These are phyloP conservation scores for Periconia sp. DNA, from an alignment of 2,329 filamentous ascomycete species.

Conservation along the genomic window DNA sequence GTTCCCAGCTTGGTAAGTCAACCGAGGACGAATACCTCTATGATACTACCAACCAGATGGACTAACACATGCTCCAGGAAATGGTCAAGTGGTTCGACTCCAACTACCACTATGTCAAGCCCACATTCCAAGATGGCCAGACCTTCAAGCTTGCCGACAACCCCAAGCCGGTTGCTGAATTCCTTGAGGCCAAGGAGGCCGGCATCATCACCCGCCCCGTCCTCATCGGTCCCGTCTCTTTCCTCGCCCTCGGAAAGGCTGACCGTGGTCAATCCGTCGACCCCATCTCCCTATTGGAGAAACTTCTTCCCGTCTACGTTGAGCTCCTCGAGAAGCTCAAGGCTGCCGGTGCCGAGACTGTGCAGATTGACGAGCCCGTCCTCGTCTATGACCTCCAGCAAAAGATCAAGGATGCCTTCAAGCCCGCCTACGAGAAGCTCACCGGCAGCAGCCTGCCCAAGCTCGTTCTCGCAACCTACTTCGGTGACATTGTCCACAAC, in stretches of 20 bases:
- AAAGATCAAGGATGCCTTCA: slow-evolving; percentile 95
- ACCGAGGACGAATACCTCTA: background rate
- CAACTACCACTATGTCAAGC: slow-evolving; percentile 99
- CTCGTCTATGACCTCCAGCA: slow-evolving; percentile 90
- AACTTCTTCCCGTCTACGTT: slow-evolving; percentile 92
- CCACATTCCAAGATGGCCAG: slow-evolving; percentile 95
- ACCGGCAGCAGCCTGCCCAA: slow-evolving; percentile 79
- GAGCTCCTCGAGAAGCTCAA: slow-evolving; percentile 93
- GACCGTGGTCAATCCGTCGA: slow-evolving; percentile 92
- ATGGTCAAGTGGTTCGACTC: slow-evolving; percentile 99
- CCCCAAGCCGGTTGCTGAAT: slow-evolving; percentile 93
- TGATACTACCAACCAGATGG: slow-evolving; percentile 13
- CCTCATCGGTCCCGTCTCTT: slow-evolving; percentile 92
- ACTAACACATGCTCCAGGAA: slow-evolving; percentile 57
- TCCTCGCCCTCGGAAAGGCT: slow-evolving; percentile 96
- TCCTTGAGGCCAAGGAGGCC: slow-evolving; percentile 96
- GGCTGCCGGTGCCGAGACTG: slow-evolving; percentile 90
- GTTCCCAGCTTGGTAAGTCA: slow-evolving; percentile 73
- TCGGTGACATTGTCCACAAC: slow-evolving; percentile 99
- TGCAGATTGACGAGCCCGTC: slow-evolving; percentile 97
- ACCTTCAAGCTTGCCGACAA: slow-evolving; percentile 83
- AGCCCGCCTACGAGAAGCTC: slow-evolving; percentile 93
- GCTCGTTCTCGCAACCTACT: slow-evolving; percentile 93
- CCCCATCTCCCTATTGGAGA: slow-evolving; percentile 90
- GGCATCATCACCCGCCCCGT: slow-evolving; percentile 92